Evolutionary conservation across 1,284 basidiomycete genomes (phyloP), one percentile per base, ranked within the genome.

Genomic region (Porphyrellus sp.): DNA sequence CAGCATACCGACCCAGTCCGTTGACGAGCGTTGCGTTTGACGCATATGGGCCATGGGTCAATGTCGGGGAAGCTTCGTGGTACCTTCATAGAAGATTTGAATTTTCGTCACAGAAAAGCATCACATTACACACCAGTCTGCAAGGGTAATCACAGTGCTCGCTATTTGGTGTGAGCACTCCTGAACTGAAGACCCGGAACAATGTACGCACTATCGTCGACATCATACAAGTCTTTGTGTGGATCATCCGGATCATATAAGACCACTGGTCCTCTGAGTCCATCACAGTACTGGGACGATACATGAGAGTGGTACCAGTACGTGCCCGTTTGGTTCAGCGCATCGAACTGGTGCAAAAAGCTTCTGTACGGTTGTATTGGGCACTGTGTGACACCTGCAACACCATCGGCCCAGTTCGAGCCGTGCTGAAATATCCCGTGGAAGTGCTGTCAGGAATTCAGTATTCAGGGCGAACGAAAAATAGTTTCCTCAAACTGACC

Each of bases 191-290:
- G 5, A 23, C 23, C 8, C 16, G 7, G 8, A 13, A 8, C n/a
- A 15, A 23, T 15, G 21, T 15, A 35, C 47, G 37, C 18, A 72
- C 73, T 63, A 54, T 75, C 53, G 47, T 75, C 74, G 15, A 74
- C 55, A 30, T 74, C 74, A 16, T 74, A 76, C 42, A 74, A 42
- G 35, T 59, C 0, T 11, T 31, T 30, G 2, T 63, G 52, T 16
- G 73, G 73, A 40, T 74, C 72, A 0, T 65, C 0, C 2, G 67
- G 70, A 45, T 74, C 73, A 42, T 75, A 73, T 18, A 76, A 64
- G 12, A 76, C 67, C 12, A 69, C 25, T 3, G 71, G 62, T 1
- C 79, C 78, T 39, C 76, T 67, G 21, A 77, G 64, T 18, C 77
- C 77, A 46, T 78, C 75, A 46, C 75, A 77, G 50, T 77, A 75